Evolutionary conservation across 768 basidiomycete species (phyloP), one percentile per base, ranked within the genome.

Genomic region (Hortiboletus campestris): DNA sequence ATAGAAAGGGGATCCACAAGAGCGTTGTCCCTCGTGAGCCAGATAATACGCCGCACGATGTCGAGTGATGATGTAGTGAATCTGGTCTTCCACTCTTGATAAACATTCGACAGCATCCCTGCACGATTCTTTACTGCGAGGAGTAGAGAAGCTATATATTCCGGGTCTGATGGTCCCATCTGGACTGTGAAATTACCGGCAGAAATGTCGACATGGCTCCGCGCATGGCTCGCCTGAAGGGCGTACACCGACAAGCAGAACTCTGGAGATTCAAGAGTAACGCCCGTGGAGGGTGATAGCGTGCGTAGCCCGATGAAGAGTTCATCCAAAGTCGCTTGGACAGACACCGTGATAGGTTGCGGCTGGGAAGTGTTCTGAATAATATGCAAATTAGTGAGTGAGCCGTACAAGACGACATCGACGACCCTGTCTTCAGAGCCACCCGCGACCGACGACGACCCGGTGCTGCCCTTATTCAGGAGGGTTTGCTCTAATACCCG

Each of bases 1-100:
- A 89, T 84, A 20, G 92, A 93, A 14, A 91, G 76, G 9, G 90
- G 88, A 65, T 94, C 89, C 8, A 89, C 76, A 29, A 83, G 71
- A 4, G 81, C 66, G 22, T 77, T 72, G 31, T 80, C 72, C 29
- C 74, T 72, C n/a, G 85, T 84, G 49, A 73, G 73, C 54, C 72
- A 66, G 48, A 90, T 74, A 46, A 88, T 77, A 41, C 74, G 71
- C 46, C 74, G 72, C 20, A 86, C 71, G 19, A 80, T 68, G n/a
- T 65, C 62, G 49, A 69, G 73, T 42, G 74, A 73, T n/a, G 67
- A 67, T 7, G 64, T 58, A 4, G 69, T 67, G 14, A 59, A 69
- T 48, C 72, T 62, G 11, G 63, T 55, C 19, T 63, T 62, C 67
- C 74, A 74, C 22, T 66, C 67, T 49, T 67, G 66, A 53, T 65